Evolutionary conservation across 1,284 basidiomycete species (phyloP).

Genomic region (Mycena citricolor): DNA sequence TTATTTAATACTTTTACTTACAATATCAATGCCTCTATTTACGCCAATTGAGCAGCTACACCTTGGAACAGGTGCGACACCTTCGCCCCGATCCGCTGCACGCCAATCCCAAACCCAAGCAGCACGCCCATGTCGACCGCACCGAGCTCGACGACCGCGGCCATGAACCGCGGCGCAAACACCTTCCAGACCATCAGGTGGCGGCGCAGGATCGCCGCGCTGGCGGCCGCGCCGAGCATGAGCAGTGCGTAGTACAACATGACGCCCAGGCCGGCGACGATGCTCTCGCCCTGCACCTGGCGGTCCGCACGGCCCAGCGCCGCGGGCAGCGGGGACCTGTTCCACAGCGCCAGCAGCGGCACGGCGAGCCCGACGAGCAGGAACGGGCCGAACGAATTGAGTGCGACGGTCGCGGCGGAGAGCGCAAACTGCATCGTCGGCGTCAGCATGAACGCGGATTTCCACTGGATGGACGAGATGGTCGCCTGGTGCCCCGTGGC

Average conservation of each 20-base stretch:
- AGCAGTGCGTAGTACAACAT: constrained; percentile 72
- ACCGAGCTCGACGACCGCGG: constrained; percentile 54
- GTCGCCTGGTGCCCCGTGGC: constrained; percentile 91
- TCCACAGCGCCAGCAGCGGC: constrained; percentile 86
- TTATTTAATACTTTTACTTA: too few species aligned
- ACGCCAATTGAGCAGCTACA: constrained; percentile 5
- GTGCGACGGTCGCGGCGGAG: constrained; percentile 74
- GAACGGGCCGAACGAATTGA: constrained; percentile 81
- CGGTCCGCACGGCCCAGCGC: constrained; percentile 22
- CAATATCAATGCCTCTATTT: too few species aligned
- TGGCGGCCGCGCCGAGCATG: constrained; percentile 69
- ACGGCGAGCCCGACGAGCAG: constrained; percentile 64
- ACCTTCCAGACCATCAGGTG: constrained; percentile 99
- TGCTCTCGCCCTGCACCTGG: constrained; percentile 37
- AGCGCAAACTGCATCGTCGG: constrained; percentile 70
- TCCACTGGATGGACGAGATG: constrained; percentile 94
- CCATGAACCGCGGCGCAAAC: constrained; percentile 94
- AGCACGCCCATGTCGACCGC: constrained; percentile 59
- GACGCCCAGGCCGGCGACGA: constrained; percentile 60
- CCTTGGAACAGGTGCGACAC: constrained; percentile 27
- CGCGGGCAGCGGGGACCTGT: constrained; percentile 61
- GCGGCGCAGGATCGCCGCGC: constrained; percentile 76
- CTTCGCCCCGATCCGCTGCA: constrained; percentile 32
- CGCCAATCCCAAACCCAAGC: constrained; percentile 45
- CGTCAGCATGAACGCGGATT: constrained; percentile 82